phyloP scores from a whole-genome alignment of 2,329 filamentous ascomycete genomes.

The Pseudogymnoascus sp. region DNA sequence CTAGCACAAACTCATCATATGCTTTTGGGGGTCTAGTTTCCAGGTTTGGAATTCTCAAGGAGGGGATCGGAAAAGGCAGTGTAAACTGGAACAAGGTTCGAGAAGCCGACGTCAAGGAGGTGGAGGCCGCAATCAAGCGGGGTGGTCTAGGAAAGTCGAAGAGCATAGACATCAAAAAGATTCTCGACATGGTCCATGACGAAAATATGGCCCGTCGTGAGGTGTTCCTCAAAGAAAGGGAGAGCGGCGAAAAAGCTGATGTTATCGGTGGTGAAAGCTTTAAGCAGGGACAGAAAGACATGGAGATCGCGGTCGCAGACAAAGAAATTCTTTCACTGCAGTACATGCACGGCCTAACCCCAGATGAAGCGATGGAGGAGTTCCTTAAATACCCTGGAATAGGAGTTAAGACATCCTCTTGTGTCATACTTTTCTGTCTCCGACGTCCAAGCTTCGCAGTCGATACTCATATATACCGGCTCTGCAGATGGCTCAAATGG shows the following conservation, averaged over 20 bases:
- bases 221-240: slow-evolving; percentile 37
- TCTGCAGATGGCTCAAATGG: slow-evolving; percentile 46
- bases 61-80: slow-evolving; percentile 59
- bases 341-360: slow-evolving; percentile 37
- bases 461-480: slow-evolving; percentile 47
- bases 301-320: slow-evolving; percentile 48
- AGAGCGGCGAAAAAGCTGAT: slow-evolving; percentile 32
- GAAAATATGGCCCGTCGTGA: slow-evolving; percentile 52
- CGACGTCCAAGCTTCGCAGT: slow-evolving; percentile 46
- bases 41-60: slow-evolving; percentile 52
- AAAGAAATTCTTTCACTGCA: slow-evolving; percentile 50
- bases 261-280: slow-evolving; percentile 35
- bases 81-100: slow-evolving; percentile 69
- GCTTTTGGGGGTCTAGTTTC: slow-evolving; percentile 58
- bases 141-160: slow-evolving; percentile 67
- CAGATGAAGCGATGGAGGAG: slow-evolving; percentile 41
- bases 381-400: slow-evolving; percentile 44
- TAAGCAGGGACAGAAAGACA: slow-evolving; percentile 40
- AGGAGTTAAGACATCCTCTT: slow-evolving; percentile 49
- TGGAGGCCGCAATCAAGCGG: slow-evolving; percentile 59
- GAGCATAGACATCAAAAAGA: slow-evolving; percentile 62
- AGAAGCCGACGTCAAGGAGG: slow-evolving; percentile 44
- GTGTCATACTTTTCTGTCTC: slow-evolving; percentile 48
- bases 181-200: slow-evolving; percentile 62
- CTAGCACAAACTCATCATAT: slow-evolving; percentile 45